Conservation (phyloP, 345 rosid genomes). For the Salix udensis region DNA sequence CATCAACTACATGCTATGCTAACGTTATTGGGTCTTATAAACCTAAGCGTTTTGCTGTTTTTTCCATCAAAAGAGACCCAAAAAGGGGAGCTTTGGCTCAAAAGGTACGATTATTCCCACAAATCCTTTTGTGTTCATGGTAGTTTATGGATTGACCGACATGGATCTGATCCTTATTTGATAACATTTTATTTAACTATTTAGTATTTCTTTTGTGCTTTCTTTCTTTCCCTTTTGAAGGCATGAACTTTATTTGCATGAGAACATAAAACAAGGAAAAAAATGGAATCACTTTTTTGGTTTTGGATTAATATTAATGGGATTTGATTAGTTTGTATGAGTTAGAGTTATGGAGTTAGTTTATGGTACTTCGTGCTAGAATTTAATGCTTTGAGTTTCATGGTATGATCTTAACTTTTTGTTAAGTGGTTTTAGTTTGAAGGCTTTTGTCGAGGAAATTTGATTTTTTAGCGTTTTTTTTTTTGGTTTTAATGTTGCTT, state of each 20-base stretch:
- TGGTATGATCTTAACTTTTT: background rate
- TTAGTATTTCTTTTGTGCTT: no score
- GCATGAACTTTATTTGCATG: background rate
- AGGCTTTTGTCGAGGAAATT: background rate
- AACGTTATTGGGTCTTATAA: constrained; percentile 7
- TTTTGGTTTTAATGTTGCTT: background rate
- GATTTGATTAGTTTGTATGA: background rate
- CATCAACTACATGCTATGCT: background rate
- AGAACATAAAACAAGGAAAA: no score
- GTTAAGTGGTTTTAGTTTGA: background rate
- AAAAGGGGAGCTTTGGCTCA: constrained; percentile 20
- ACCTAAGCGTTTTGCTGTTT: constrained; percentile 5
- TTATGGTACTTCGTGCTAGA: background rate
- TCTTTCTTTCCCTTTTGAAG: background rate
- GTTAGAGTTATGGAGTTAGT: background rate
- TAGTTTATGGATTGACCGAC: background rate
- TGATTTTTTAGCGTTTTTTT: background rate
- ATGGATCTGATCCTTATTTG: background rate
- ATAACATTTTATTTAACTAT: background rate
- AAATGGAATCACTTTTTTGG: background rate
- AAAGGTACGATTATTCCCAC: constrained; percentile 24
- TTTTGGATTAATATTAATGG: background rate
- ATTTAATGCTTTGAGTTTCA: background rate
- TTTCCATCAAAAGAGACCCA: constrained; percentile 20
- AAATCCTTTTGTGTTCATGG: no score